Evolutionary conservation across 2,329 filamentous ascomycete species (phyloP).

Genomic region (Ophiostoma montium): DNA sequence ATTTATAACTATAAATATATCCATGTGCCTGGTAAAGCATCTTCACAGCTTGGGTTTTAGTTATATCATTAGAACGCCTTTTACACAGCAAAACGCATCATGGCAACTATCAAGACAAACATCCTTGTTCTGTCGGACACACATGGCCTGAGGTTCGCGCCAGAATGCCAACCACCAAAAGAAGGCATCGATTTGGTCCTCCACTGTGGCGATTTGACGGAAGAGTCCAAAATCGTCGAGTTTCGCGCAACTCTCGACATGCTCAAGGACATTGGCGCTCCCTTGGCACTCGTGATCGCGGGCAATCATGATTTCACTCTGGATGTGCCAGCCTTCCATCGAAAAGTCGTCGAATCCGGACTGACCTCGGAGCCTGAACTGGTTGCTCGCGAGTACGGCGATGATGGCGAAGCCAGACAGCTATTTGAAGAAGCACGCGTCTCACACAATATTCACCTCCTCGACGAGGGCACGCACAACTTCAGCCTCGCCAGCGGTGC

Average conservation of each 20-base stretch:
- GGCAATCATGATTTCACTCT: conserved; percentile 40
- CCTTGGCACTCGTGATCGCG: conserved; percentile 38
- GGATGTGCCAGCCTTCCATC: conserved; percentile 20
- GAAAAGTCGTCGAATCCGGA: conserved; percentile 10
- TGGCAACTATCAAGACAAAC: too few species aligned
- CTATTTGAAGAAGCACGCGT: conserved; percentile 25
- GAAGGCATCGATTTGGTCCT: conserved; percentile 30
- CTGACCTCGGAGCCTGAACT: conserved; percentile 1
- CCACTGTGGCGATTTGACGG: conserved; percentile 39
- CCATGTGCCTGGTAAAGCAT: too few species aligned
- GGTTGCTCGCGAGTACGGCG: background rate
- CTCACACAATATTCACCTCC: conserved; percentile 27
- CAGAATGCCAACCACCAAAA: background rate
- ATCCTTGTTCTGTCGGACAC: conserved; percentile 34
- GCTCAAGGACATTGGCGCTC: conserved; percentile 28
- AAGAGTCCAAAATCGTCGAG: conserved; percentile 26
- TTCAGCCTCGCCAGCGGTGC: conserved; percentile 37
- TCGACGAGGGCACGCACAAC: conserved; percentile 34
- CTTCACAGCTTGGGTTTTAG: too few species aligned
- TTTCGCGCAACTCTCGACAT: conserved; percentile 26
- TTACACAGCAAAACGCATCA: too few species aligned
- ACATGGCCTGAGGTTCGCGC: conserved; percentile 17
- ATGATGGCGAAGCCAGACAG: background rate
- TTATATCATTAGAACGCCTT: too few species aligned
- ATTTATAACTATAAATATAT: too few species aligned